Base-by-base conservation (phyloP, 805 yeast species). In the Hanseniaspora meyeri region DNA sequence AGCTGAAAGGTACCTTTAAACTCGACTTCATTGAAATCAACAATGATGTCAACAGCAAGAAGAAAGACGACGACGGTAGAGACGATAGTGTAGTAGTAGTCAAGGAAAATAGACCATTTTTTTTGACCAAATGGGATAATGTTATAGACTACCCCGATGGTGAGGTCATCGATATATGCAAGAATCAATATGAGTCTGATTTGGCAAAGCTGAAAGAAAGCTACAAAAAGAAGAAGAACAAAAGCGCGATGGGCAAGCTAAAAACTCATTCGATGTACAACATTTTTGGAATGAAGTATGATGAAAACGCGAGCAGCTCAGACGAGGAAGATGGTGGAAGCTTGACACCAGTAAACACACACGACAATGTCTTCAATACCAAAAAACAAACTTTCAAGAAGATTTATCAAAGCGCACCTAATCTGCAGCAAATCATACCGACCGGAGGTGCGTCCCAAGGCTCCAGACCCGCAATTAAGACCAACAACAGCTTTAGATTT, bases 41-140 rank as follows among this genome's bases (percentile, higher is more conserved):
- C 37, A 51, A 43, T 16, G 43, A 50, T 40, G 9, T 4, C 20
- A 20, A 31, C n/a, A 43, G 34, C 20, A 32, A 45, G 12, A 17
- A 17, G 10, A 45, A 51, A 5, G 38, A 45, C 14, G 65, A 77
- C 17, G 67, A 57, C 71, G 77, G 19, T 47, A 72, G 65, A 42
- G 63, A 62, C 3, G 64, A 71, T 14, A 68, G 74, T 2, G 68
- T 70, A 42, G 68, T 74, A 2, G 49, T 46, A 16, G 74, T 74
- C 2, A 73, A 71, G 55, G 75, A 82, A 63, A 82, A 80, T 47
- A 76, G 78, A 57, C 74, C 74, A 9, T 66, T 90, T 3, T 87
- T 80, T 62, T 93, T 88, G 60, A 80, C 81, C 59, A 72, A 70
- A 29, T 88, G 95, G 96, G 85, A 82, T 59, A 78, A 81, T 59